Evolutionary conservation across 75 land plant genomes (phyloP).

Genomic region (Cupressus sempervirens): DNA sequence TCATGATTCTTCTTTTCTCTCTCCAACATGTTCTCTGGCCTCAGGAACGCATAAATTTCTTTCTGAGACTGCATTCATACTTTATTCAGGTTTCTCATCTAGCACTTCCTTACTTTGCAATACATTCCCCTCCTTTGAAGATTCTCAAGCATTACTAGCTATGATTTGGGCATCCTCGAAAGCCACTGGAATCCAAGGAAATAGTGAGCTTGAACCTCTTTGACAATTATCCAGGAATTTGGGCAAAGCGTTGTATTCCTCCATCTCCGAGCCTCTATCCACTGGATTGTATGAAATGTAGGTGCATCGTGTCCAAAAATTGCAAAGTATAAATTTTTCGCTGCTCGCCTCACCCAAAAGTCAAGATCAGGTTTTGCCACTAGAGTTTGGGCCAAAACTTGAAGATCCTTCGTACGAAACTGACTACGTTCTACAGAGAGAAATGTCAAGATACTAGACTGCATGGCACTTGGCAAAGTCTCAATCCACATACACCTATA

Average conservation of each 20-base stretch:
- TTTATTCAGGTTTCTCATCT: background rate
- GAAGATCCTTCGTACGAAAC: constrained; percentile 37
- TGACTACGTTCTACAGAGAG: constrained; percentile 30
- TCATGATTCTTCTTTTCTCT: background rate
- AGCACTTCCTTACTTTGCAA: background rate
- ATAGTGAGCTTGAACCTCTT: constrained; percentile 12
- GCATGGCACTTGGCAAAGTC: constrained; percentile 56
- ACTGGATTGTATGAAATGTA: constrained; percentile 4
- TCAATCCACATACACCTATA: constrained; percentile 60
- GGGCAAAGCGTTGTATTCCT: constrained; percentile 46
- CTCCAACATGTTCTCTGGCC: background rate
- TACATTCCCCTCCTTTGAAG: background rate
- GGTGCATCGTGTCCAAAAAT: background rate
- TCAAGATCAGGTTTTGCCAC: constrained; percentile 23
- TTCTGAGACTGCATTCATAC: background rate
- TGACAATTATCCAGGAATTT: constrained; percentile 36
- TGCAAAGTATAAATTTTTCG: constrained; percentile 35
- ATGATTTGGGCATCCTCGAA: background rate
- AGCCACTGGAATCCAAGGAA: constrained; percentile 49
- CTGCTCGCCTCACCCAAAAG: constrained; percentile 70
- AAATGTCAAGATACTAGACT: constrained; percentile 62
- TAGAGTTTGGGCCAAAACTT: constrained; percentile 30
- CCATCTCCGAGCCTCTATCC: constrained; percentile 16
- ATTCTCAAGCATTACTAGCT: constrained; percentile 8
- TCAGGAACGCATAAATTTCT: background rate